Evolutionary conservation across 495 filamentous ascomycete genomes (phyloP).

Genomic region (Venustampulla echinocandica): DNA sequence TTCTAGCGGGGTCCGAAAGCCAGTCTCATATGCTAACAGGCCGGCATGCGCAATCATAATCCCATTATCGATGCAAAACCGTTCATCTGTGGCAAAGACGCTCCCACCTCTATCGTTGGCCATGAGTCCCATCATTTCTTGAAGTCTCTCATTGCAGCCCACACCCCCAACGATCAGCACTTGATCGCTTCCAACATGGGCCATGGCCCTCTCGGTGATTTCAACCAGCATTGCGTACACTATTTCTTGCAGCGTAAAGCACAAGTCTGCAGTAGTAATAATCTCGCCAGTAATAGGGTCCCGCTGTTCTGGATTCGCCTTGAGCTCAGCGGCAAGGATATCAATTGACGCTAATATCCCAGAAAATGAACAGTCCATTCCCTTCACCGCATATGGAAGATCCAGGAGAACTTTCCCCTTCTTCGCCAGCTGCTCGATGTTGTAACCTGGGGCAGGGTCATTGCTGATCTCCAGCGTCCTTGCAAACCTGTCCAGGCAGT

Average conservation of each 20-base stretch:
- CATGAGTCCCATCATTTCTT: conserved; percentile 98
- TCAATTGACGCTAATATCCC: conserved; percentile 83
- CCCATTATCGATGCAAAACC: conserved; percentile 98
- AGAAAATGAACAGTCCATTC: conserved; percentile 95
- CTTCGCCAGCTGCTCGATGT: conserved; percentile 95
- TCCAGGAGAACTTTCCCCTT: conserved; percentile 65
- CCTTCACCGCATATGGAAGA: conserved; percentile 91
- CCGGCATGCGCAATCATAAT: conserved; percentile 99
- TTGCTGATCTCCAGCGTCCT: conserved; percentile 84
- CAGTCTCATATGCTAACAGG: conserved; percentile 70
- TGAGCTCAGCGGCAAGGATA: conserved; percentile 57
- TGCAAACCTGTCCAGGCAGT: conserved; percentile 94
- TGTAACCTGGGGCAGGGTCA: conserved; percentile 93
- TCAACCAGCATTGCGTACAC: conserved; percentile 95
- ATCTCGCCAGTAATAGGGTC: conserved; percentile 33
- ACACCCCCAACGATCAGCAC: conserved; percentile 97
- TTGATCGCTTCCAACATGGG: conserved; percentile 83
- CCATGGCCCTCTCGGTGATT: conserved; percentile 98
- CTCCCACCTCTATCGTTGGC: conserved; percentile 81
- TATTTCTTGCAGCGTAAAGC: conserved; percentile 92
- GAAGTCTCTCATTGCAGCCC: conserved; percentile 90
- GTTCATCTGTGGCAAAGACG: conserved; percentile 91
- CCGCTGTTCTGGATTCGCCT: conserved; percentile 34
- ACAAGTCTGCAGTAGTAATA: conserved; percentile 77
- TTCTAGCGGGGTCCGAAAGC: conserved; percentile 64